Conservation (phyloP, 768 basidiomycete genomes). For the Lyophyllum decastes region DNA sequence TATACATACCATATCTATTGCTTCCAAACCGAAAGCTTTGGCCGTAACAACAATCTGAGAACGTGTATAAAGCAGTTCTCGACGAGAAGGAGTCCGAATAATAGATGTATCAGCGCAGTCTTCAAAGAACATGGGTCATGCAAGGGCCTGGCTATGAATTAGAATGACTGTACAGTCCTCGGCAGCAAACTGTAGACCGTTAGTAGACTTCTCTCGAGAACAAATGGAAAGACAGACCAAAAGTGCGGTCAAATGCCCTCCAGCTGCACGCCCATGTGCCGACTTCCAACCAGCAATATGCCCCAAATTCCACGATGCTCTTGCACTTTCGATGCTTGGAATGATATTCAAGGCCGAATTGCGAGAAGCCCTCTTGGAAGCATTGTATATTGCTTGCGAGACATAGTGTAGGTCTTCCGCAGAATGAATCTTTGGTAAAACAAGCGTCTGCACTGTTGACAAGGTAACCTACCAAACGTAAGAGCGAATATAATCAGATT, state of each 20-base stretch:
- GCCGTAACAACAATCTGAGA: conserved; percentile 81
- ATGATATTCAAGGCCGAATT: conserved; percentile 55
- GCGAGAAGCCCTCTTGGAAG: conserved; percentile 26
- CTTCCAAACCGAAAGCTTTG: conserved; percentile 79
- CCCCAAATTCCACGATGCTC: conserved; percentile 63
- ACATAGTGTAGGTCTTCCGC: conserved; percentile 64
- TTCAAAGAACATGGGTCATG: conserved; percentile 30
- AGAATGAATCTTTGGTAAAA: conserved; percentile 85
- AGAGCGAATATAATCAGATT: not conserved
- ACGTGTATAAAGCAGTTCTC: conserved; percentile 81
- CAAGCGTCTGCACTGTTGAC: conserved; percentile 57
- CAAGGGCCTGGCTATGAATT: not conserved
- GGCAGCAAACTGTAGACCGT: conserved; percentile 76
- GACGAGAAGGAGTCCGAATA: conserved; percentile 69
- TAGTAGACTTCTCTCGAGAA: not conserved
- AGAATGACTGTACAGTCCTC: conserved; percentile 76
- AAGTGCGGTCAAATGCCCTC: conserved; percentile 62
- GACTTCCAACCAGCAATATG: conserved; percentile 74
- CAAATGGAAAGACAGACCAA: conserved; percentile 47
- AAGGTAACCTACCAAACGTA: conserved; percentile 28
- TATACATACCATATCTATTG: conserved; percentile 84
- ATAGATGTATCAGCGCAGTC: conserved; percentile 91
- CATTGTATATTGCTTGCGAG: conserved; percentile 45
- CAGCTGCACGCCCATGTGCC: conserved; percentile 42
- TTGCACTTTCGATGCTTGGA: conserved; percentile 86